Evolutionary conservation across 2,329 filamentous ascomycete species (phyloP), one percentile per base, ranked within the genome.

Genomic region (Ceratocystis variospora): DNA sequence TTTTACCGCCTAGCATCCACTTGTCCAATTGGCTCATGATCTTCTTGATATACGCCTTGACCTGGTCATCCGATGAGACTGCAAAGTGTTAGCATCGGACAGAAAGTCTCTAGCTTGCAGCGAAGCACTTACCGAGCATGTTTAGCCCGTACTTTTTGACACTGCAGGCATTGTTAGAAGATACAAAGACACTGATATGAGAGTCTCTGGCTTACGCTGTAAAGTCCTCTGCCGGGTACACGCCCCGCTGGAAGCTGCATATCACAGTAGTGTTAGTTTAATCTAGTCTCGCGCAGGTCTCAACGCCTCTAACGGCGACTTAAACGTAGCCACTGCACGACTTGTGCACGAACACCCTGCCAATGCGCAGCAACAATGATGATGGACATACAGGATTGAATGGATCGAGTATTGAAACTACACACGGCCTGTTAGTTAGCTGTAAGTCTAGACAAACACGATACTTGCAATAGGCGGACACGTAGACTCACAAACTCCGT

Each of bases 71-170:
- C 70, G 91, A 85, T 41, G 93, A 95, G 63, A 97, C 92, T 86
- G 74, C 17, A 55, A 17, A 67, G 19, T 22, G 50, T 67, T 66
- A 65, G 67, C 33, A 45, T 48, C 31, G 15, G 28, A 6, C 61
- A 7, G 63, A n/a, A 17, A 19, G 22, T 19, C 50, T 48, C 12
- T 22, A 5, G 12, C 0, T 5, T 17, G 33, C 10, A 44, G 2
- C 1, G 7, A 17, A n/a, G 37, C 69, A 62, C 78, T 70, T 76
- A 88, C 85, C 84, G 72, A 96, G 88, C 91, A 96, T 96, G 73
- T 96, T 97, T 72, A 99, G 84, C 72, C 94, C 94, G 87, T 99
- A 99, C 79, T 99, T 99, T 79, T 99, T 99, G 73, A 99, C 92
- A 50, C 74, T 77, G 66, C 33, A 8, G 45, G 57, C 1, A 12